Evolutionary conservation across 345 rosid species (phyloP).

Genomic region (Diplotaxis tenuifolia): DNA sequence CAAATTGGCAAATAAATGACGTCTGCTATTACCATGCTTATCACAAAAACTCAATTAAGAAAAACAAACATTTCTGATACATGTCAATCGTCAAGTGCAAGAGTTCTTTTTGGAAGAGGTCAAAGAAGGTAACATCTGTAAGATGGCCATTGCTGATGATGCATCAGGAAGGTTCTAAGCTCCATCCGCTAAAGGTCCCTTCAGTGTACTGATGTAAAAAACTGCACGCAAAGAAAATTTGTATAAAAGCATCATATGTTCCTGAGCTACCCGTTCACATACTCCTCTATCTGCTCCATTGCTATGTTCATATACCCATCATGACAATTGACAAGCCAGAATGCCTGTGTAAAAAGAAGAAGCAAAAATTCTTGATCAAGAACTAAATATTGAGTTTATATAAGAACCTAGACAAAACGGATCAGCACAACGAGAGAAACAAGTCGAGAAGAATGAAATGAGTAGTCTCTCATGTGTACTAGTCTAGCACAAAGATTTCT

Average conservation of each 20-base stretch:
- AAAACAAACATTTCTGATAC: conserved; percentile 19
- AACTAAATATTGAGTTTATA: not conserved
- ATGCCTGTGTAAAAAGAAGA: conserved; percentile 47
- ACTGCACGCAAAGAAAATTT: conserved; percentile 53
- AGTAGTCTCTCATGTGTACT: not conserved
- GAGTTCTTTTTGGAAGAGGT: not conserved
- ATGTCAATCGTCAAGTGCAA: conserved; percentile 15
- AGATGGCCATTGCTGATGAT: conserved; percentile 21
- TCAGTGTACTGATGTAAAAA: conserved; percentile 88
- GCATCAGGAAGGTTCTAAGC: conserved; percentile 36
- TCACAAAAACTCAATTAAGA: conserved; percentile 12
- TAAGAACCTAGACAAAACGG: conserved; percentile 2
- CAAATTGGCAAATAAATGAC: not conserved
- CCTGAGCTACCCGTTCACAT: conserved; percentile 88
- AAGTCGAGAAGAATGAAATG: not conserved
- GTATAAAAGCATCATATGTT: conserved; percentile 91
- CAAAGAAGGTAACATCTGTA: conserved; percentile 11
- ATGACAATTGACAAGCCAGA: conserved; percentile 72
- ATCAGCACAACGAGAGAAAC: not conserved
- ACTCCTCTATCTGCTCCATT: conserved; percentile 96
- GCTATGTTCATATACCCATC: conserved; percentile 98
- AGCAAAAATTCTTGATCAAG: not conserved
- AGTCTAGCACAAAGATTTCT: not conserved
- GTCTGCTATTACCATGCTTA: not conserved
- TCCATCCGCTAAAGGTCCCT: conserved; percentile 82